Base-by-base conservation (phyloP, 1,284 basidiomycete species). In the Ceratobasidium sp. region DNA sequence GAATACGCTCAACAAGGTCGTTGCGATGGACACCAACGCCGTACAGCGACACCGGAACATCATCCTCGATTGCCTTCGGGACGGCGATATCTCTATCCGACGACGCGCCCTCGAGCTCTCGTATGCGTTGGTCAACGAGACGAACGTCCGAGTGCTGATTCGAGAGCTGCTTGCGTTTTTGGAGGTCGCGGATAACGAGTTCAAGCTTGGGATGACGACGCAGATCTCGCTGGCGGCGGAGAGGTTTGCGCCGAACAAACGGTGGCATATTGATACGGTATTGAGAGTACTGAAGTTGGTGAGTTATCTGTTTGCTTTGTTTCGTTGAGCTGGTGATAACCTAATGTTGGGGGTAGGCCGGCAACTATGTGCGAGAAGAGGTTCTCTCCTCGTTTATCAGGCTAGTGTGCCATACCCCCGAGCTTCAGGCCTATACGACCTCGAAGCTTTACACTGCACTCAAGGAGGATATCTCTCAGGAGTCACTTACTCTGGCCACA, bases 171-270 rank as follows among this genome's bases (percentile, higher is more conserved):
- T 99, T 78, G 91, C 94, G 79, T 99, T 98, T 84, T 89, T 99
- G 78, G 92, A 92, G 83, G 91, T 98, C 15, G 97, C 98, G 3
- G 98, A 99, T 85, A 99, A 98, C 82, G 96, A 93, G 38, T 87
- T 99, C 61, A 90, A 98, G 59, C 97, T 99, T 85, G 96, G 99
- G 85, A 96, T 99, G 96, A 97, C 99, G 1, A 89, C 99, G 77
- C 99, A 99, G 86, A 98, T 99, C 80, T 98, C 98, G 54, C 97
- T 99, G 80, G 87, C 99, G 78, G 99, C 98, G 10, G 98, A 99
- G 85, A 96, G 98, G 85, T 98, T 98, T 82, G 97, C 98, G 6
- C 94, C 91, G 82, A 95, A 90, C 79, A 97, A 96, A 85, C 95
- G 96, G 86, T 96, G 96, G 95, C 98, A 98, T 87, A 94, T 98